Evolutionary conservation across 176 grass and related monocot genomes (phyloP).

Genomic region (Elymus sibiricus): DNA sequence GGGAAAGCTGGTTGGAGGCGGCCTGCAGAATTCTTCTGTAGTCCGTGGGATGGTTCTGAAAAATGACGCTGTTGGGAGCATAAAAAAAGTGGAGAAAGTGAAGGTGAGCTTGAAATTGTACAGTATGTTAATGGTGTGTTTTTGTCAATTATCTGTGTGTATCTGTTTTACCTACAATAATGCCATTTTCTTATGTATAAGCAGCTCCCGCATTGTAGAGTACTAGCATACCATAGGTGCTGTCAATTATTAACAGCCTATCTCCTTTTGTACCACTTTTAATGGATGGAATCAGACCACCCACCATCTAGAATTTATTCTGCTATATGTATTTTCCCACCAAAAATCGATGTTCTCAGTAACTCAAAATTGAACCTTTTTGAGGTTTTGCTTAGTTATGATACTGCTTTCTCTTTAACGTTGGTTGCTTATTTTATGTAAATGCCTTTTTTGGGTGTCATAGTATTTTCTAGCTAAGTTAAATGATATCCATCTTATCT

Average conservation of each 20-base stretch:
- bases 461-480: not conserved
- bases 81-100: slow-evolving; percentile 73
- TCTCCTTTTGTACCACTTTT: not conserved
- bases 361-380: not conserved
- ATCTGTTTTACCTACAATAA: not conserved
- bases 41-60: slow-evolving; percentile 89
- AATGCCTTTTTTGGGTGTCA: not conserved
- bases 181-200: not conserved
- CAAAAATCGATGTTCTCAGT: not conserved
- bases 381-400: not conserved
- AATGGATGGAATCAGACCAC: not conserved
- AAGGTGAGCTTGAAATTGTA: slow-evolving; percentile 49
- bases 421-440: not conserved
- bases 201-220: not conserved
- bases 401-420: not conserved
- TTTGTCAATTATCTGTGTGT: not conserved
- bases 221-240: not conserved
- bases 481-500: not conserved
- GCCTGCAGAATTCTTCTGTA: slow-evolving; percentile 83
- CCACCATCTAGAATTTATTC: not conserved
- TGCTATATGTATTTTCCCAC: not conserved
- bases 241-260: not conserved
- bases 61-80: slow-evolving; percentile 78
- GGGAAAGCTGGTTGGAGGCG: slow-evolving; percentile 82
- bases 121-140: not conserved